phyloP scores from a whole-genome alignment of 495 filamentous ascomycete species.

The Penicillium crystallinum region DNA sequence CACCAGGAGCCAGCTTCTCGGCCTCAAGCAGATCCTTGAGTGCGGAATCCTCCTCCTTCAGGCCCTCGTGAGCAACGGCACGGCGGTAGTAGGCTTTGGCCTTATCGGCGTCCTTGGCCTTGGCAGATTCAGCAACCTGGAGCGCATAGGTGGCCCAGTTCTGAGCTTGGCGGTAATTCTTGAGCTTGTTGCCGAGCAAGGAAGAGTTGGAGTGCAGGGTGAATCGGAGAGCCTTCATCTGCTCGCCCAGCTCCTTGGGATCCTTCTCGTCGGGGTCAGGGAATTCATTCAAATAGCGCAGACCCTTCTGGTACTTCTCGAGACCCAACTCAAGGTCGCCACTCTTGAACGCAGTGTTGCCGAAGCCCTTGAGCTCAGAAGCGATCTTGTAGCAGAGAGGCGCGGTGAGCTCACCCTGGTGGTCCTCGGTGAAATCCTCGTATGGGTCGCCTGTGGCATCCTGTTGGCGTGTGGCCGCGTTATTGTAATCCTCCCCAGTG shows the following conservation, averaged over 20 bases:
- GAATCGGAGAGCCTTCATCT: slow-evolving; percentile 70
- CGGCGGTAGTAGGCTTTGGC: slow-evolving; percentile 86
- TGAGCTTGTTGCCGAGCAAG: slow-evolving; percentile 74
- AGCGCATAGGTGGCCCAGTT: slow-evolving; percentile 69
- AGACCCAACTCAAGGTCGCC: slow-evolving; percentile 65
- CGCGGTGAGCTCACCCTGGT: slow-evolving; percentile 58
- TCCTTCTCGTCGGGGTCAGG: slow-evolving; percentile 63
- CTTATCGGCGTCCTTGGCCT: slow-evolving; percentile 67
- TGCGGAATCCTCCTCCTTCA: slow-evolving; percentile 85
- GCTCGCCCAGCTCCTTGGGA: slow-evolving; percentile 55
- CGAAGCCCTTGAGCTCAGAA: slow-evolving; percentile 82
- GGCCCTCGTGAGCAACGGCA: slow-evolving; percentile 62
- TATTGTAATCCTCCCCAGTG: slow-evolving; percentile 58
- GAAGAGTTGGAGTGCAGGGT: slow-evolving; percentile 73
- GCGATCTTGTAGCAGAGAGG: slow-evolving; percentile 60
- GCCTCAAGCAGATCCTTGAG: slow-evolving; percentile 74
- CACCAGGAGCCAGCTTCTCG: slow-evolving; percentile 64
- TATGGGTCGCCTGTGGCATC: slow-evolving; percentile 87
- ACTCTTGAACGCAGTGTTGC: slow-evolving; percentile 86
- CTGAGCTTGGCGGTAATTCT: slow-evolving; percentile 61
- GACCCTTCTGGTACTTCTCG: slow-evolving; percentile 95
- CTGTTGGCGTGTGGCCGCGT: slow-evolving; percentile 54
- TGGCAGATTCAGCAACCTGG: slow-evolving; percentile 49
- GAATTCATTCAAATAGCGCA: slow-evolving; percentile 91
- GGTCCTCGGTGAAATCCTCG: slow-evolving; percentile 95